Evolutionary conservation across 306 rosid species (phyloP), one percentile per base, ranked within the genome.

Genomic region (Cicer yamashitae): DNA sequence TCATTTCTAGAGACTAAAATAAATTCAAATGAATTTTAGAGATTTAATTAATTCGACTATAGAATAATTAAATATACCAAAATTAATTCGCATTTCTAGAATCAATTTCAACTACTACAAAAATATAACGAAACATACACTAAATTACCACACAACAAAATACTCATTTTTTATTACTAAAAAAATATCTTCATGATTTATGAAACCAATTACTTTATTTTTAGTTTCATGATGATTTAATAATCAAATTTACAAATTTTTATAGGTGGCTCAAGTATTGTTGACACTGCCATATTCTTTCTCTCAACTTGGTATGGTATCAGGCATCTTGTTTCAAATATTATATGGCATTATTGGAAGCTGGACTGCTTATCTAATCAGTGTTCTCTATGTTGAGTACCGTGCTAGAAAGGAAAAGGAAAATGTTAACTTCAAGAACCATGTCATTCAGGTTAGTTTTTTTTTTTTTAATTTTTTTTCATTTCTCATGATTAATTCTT

Each of bases 281-380:
- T 78, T 94, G 76, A 94, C 98, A 12, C 87, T 94, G 14, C 98
- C 98, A 15, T 94, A 91, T 71, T 94, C 98, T 1, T 94, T 94
- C 85, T 91, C 98, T 25, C 98, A 94, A 79, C 87, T 94, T 80
- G 98, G 98, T 1, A 82, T 94, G 87, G 69, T 91, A 12, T 94
- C 98, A 5, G 98, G 98, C 1, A 77, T 94, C 52, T 22, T 91
- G 72, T 46, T 94, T 56, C 98, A 94, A 70, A 39, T 94, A 0
- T 91, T 94, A 66, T 94, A 94, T 34, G 98, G 98, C 5, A 4
- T 94, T 6, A 6, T 94, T 1, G 98, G 98, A 80, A 94, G 98
- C 82, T 94, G 98, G 98, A 94, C 98, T 40, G 98, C 98, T 6
- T 94, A 94, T 80, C 67, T 94, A 10, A 91, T 94, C 80, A 94